Evolutionary conservation across 164 flowering plant genomes (phyloP).

Genomic region (Dillenia suffruticosa): DNA sequence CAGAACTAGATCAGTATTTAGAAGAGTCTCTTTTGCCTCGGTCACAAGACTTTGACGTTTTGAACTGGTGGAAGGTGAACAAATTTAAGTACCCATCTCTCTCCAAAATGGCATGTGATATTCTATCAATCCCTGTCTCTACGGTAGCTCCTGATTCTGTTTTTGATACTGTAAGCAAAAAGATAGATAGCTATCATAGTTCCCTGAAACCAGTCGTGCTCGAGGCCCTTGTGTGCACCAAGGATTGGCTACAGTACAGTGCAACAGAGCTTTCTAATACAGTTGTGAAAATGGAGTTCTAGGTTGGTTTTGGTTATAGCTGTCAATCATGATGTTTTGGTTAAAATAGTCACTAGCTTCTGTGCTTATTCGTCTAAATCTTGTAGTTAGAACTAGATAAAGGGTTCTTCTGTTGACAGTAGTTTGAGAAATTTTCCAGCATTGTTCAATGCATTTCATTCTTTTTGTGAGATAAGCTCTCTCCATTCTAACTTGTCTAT

Average conservation of each 20-base stretch:
- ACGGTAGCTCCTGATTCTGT: conserved; percentile 52
- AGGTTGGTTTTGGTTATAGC: conserved; percentile 2
- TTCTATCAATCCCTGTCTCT: conserved; percentile 53
- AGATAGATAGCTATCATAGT: conserved; percentile 43
- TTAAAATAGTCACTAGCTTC: too few species aligned
- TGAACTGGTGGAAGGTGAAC: conserved; percentile 77
- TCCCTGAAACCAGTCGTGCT: conserved; percentile 48
- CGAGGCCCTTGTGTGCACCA: conserved; percentile 79
- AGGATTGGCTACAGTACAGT: conserved; percentile 62
- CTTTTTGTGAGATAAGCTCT: too few species aligned
- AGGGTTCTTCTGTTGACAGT: too few species aligned
- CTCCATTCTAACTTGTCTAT: too few species aligned
- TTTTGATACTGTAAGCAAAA: conserved; percentile 37
- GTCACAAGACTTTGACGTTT: conserved; percentile 49
- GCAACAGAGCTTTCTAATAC: conserved; percentile 15
- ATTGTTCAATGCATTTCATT: too few species aligned
- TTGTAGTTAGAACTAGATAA: too few species aligned
- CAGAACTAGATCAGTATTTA: conserved; percentile 75
- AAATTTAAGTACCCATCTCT: conserved; percentile 50
- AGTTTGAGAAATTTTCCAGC: too few species aligned
- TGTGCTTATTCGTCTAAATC: too few species aligned
- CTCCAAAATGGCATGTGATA: conserved; percentile 68
- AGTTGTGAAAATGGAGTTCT: conserved; percentile 33
- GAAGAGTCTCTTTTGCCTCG: conserved; percentile 63
- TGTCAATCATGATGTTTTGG: too few species aligned